A percentile compares a stretch with the other conserved stretches of the same genome.
phyloP scores from a whole-genome alignment of 352 stramenopile genomes.

The Pythium brassicae region DNA sequence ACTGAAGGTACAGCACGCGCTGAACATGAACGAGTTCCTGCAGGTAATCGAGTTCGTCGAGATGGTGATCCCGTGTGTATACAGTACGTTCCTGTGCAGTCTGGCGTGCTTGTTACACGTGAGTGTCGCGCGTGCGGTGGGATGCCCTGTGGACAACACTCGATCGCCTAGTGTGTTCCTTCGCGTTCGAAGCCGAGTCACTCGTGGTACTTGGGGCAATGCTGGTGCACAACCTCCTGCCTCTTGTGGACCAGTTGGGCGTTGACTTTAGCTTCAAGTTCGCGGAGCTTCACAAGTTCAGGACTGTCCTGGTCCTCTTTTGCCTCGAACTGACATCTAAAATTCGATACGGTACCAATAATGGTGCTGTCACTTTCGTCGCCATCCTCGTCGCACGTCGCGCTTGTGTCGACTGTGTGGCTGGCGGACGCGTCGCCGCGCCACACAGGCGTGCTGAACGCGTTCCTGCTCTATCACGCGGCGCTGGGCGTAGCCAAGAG shows the following conservation, averaged over 20 bases:
- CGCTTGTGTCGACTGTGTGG: slow-evolving; percentile 40
- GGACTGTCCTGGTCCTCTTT: too few relatives aligned
- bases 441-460: slow-evolving; percentile 22
- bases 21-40: slow-evolving; percentile 18
- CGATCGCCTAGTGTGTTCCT: too few relatives aligned
- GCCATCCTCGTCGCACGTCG: slow-evolving; percentile 10
- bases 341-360: too few relatives aligned
- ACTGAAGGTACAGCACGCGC: not conserved
- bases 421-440: slow-evolving; percentile 8
- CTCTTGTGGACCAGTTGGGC: slow-evolving; percentile 4
- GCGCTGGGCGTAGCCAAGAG: slow-evolving; percentile 28
- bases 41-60: slow-evolving; percentile 18
- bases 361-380: too few relatives aligned
- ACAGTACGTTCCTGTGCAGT: slow-evolving; percentile 6
- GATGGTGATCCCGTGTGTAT: slow-evolving; percentile 17
- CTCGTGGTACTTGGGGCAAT: slow-evolving; percentile 11
- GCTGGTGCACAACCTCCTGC: slow-evolving; percentile 12
- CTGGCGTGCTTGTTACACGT: not conserved
- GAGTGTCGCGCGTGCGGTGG: too few relatives aligned
- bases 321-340: too few relatives aligned
- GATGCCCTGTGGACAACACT: too few relatives aligned
- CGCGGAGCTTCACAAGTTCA: slow-evolving; percentile 5
- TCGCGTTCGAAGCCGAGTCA: slow-evolving; percentile 15
- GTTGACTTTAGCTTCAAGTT: slow-evolving; percentile 14
- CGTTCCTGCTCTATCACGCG: slow-evolving; percentile 37